A percentile compares a stretch with the other conserved stretches of the same genome.
Conservation (phyloP, 2,329 filamentous ascomycete genomes). For the Neocatenulostroma microsporum region DNA sequence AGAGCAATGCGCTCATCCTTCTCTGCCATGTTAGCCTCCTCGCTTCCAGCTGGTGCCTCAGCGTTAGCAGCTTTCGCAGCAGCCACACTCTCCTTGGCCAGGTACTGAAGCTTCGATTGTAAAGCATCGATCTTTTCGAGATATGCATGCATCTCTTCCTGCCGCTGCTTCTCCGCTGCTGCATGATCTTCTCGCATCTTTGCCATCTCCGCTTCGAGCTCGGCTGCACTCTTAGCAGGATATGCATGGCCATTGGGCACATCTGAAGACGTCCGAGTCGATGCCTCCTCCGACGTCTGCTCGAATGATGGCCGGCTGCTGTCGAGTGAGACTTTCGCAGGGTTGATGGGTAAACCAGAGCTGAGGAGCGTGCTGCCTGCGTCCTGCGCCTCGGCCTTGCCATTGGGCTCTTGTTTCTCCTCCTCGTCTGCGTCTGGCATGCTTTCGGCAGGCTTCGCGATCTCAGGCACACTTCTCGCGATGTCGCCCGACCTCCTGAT, state of each 20-base stretch:
- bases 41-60: slow-evolving; percentile 55
- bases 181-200: slow-evolving; percentile 45
- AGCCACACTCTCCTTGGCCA: slow-evolving; percentile 71
- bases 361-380: slow-evolving; percentile 17
- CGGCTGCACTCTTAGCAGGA: slow-evolving; percentile 27
- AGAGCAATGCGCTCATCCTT: slow-evolving; percentile 86
- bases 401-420: slow-evolving; percentile 2
- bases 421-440: slow-evolving; percentile 7
- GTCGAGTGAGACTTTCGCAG: slow-evolving; percentile 26
- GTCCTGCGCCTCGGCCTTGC: neutral
- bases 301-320: slow-evolving; percentile 20
- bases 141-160: slow-evolving; percentile 76
- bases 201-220: slow-evolving; percentile 40
- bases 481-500: slow-evolving; percentile 30
- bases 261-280: slow-evolving; percentile 16
- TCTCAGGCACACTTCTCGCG: slow-evolving; percentile 17
- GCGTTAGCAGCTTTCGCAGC: slow-evolving; percentile 61
- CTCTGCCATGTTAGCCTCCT: slow-evolving; percentile 73
- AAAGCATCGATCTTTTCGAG: slow-evolving; percentile 86
- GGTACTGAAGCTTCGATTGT: slow-evolving; percentile 81
- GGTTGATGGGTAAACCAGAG: slow-evolving; percentile 30
- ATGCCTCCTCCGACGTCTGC: slow-evolving; percentile 3
- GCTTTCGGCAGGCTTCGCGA: slow-evolving; percentile 6
- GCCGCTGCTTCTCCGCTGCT: slow-evolving; percentile 51
- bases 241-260: slow-evolving; percentile 17